Conservation (phyloP, 139 green algal species). For the Closterium sp. region DNA sequence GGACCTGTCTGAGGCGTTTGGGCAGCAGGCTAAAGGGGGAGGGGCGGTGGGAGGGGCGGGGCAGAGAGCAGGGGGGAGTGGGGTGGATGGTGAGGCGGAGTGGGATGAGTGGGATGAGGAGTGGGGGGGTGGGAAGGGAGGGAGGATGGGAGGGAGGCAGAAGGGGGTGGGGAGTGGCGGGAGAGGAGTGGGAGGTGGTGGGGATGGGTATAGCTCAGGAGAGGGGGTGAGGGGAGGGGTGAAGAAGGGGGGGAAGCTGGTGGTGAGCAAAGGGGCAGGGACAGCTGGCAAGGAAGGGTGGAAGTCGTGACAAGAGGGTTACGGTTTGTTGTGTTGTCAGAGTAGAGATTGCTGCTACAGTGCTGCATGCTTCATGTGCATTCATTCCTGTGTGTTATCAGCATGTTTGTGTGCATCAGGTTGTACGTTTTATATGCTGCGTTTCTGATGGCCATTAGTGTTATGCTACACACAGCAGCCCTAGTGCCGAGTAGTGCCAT, state of each 20-base stretch:
- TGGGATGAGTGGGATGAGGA: neutral
- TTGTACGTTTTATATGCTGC: too few relatives aligned
- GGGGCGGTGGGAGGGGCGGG: too few relatives aligned
- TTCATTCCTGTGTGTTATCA: too few relatives aligned
- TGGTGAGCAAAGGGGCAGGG: neutral
- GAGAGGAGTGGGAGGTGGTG: neutral
- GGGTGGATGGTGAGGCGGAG: neutral
- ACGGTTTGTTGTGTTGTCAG: too few relatives aligned
- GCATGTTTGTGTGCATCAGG: too few relatives aligned
- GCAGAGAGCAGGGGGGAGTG: neutral
- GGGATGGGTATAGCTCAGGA: neutral
- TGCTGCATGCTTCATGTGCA: too few relatives aligned
- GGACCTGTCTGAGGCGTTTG: neutral
- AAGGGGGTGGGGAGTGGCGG: neutral
- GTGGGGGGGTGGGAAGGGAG: neutral
- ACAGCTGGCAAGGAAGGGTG: neutral
- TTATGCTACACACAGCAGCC: too few relatives aligned
- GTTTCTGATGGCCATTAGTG: too few relatives aligned
- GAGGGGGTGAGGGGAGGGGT: neutral
- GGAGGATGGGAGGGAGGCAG: neutral
- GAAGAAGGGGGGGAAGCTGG: neutral
- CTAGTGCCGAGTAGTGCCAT: too few relatives aligned
- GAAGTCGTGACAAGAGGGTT: neutral
- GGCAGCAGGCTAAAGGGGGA: neutral
- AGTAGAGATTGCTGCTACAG: too few relatives aligned